phyloP scores from a whole-genome alignment of 805 yeast genomes.

The Kodamaea kakaduensis region DNA sequence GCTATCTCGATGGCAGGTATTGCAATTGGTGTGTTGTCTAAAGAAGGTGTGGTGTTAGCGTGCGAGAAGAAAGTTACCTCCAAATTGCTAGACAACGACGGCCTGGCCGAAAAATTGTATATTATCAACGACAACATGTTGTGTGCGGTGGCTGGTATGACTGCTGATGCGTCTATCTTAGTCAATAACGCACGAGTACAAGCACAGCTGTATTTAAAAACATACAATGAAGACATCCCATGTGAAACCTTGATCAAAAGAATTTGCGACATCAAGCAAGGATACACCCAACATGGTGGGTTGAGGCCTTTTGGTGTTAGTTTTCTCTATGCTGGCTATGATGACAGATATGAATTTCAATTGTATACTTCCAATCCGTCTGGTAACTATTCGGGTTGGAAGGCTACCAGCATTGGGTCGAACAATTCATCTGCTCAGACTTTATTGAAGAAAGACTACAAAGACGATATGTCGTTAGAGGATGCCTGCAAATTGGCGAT shows the following conservation, averaged over 20 bases:
- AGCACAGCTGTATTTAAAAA: conserved; percentile 81
- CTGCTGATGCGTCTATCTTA: conserved; percentile 91
- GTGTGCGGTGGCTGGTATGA: conserved; percentile 97
- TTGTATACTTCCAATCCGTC: conserved; percentile 94
- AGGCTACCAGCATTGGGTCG: conserved; percentile 95
- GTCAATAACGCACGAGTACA: conserved; percentile 79
- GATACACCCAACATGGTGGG: conserved; percentile 98
- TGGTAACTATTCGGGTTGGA: conserved; percentile 98
- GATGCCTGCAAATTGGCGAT: conserved; percentile 87
- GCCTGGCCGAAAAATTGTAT: conserved; percentile 89
- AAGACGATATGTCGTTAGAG: conserved; percentile 65
- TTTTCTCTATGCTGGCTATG: conserved; percentile 93
- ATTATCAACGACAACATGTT: conserved; percentile 75
- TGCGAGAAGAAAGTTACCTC: conserved; percentile 96
- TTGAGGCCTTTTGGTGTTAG: conserved; percentile 98
- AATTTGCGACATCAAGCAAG: conserved; percentile 91
- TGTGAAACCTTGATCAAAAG: conserved; percentile 84
- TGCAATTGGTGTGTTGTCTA: conserved; percentile 71
- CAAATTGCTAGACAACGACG: conserved; percentile 88
- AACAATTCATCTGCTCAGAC: conserved; percentile 97
- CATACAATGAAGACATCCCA: conserved; percentile 91
- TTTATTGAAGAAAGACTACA: conserved; percentile 88
- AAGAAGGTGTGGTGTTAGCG: conserved; percentile 89
- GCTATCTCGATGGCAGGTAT: conserved; percentile 83
- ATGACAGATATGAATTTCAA: conserved; percentile 85